Base-by-base conservation (phyloP, 495 filamentous ascomycete species). In the Xylaria scruposa region DNA sequence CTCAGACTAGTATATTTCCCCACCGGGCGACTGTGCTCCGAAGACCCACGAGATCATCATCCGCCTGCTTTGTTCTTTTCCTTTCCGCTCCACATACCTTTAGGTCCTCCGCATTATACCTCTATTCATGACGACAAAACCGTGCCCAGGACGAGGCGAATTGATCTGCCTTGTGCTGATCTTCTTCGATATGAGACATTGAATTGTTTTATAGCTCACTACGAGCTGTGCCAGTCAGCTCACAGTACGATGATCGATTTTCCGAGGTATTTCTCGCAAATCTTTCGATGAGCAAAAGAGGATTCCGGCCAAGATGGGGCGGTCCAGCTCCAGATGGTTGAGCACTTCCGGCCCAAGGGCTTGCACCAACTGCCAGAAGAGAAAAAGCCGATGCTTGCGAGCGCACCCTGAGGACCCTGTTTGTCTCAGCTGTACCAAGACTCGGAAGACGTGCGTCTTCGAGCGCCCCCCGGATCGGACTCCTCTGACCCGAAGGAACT, bases 401-500 rank as follows among this genome's bases (percentile, higher is more conserved):
- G 59, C 78, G 72, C 79, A 77, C 33, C 70, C 78, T 47, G 79
- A 78, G 2, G 77, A 77, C n/a, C 70, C 74, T 31, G 76, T 77
- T 19, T 81, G 79, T 62, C 58, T 69, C 17, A 81, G 75, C 61
- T 81, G 79, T 66, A 62, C 69, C 13, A 74, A 73, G 65, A 65
- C 76, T 59, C 72, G 72, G 26, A 74, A 73, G 61, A 70, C 58
- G 26, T 81, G 79, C 49, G 73, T 76, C 24, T 81, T 79, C 44
- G 71, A 76, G 49, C 70, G 74, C 51, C 74, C 73, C 17, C 78
- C 79, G 24, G 54, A 75, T n/a, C 72, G 79, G 33, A 78, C 80
- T n/a, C 77, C 79, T 36, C 51, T 81, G 24, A 81, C 79, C 5
- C 67, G 79, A 51, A 81, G 79, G 62, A 81, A 81, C 54, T 62